Conservation (phyloP, 1,139 yeast genomes). For the Hemisphaericaspora xylofermentans region DNA sequence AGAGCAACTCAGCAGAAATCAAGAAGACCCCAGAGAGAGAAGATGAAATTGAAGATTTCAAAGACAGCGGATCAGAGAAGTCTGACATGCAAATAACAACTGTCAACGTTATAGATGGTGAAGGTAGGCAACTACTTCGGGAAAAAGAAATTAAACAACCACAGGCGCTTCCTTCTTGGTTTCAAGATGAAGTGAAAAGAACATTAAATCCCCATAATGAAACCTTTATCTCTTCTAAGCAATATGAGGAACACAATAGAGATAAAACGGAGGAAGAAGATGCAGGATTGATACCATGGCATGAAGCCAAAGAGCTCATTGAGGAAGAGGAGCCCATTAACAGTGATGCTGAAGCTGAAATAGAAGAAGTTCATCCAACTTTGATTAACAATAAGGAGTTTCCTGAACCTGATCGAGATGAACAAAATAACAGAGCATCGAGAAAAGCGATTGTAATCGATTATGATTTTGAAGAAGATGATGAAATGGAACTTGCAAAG, state of each 20-base stretch:
- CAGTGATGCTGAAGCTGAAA: constrained; percentile 8
- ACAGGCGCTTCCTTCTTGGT: constrained; percentile 33
- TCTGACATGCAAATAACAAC: not conserved
- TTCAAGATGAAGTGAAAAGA: constrained; percentile 20
- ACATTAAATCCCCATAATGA: constrained; percentile 16
- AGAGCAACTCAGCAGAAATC: not conserved
- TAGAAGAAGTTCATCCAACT: constrained; percentile 11
- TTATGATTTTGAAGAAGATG: constrained; percentile 73
- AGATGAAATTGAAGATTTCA: constrained; percentile 8
- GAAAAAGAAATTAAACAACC: not conserved
- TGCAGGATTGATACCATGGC: constrained; percentile 51
- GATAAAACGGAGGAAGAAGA: constrained; percentile 42
- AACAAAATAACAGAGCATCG: too few relatives aligned
- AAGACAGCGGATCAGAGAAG: constrained; percentile 10
- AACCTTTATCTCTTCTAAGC: constrained; percentile 11
- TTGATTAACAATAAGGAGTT: constrained; percentile 2
- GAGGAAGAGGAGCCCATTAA: constrained; percentile 6
- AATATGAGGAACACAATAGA: constrained; percentile 6
- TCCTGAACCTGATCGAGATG: not conserved
- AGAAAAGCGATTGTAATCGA: constrained; percentile 36
- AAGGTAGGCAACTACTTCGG: not conserved
- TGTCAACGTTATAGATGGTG: not conserved
- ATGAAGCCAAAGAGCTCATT: constrained; percentile 35
- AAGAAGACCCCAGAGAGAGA: not conserved
- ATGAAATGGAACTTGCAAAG: constrained; percentile 63